Base-by-base conservation (phyloP, 106 monocot species). In the Dendrobium nobile region DNA sequence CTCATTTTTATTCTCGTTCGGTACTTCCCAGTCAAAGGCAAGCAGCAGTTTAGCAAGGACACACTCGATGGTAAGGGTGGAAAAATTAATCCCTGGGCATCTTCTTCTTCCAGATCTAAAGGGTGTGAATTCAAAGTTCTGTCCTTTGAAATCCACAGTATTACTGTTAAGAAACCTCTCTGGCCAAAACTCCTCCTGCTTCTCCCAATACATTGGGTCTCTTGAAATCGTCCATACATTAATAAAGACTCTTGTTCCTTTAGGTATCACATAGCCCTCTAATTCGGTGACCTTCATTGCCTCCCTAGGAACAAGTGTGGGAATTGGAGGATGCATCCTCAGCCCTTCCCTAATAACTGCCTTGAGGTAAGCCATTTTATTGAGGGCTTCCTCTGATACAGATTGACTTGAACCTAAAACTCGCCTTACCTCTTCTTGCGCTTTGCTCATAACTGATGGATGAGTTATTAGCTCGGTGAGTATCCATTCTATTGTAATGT, bases 11-110 rank as follows among this genome's bases (percentile, higher is more conserved):
- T 22, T 31, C 0, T 65, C 40, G 1, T 9, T 18, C 1, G 81
- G 74, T 4, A 55, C 41, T 55, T 81, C 74, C 81, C 81, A 81
- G 20, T 81, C 81, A 42, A 81, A 81, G n/a, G 54, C 33, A 45
- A 40, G 22, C 73, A 81, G 74, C 10, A 81, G 17, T 4, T 74
- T 40, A 9, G 55, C 74, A 22, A 81, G 56, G 0, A 54, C 40
- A 54, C 40, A 73, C 13, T 58, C 73, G 54, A 81, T 40, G 1
- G 37, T 56, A 0, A 54, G 16, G 7, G 41, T 20, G n/a, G 41
- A 73, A 40, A 81, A 74, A 8, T 16, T 18, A 6, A 81, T 74
- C 74, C 81, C 81, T 4, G 81, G 81, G 41, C 81, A 81, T 40
- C 37, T 54, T 40, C 74, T 81, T 44, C 81, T 73, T 0, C 81